Conservation (phyloP, 2,329 filamentous ascomycete species). For the Curvularia hawaiiensis region DNA sequence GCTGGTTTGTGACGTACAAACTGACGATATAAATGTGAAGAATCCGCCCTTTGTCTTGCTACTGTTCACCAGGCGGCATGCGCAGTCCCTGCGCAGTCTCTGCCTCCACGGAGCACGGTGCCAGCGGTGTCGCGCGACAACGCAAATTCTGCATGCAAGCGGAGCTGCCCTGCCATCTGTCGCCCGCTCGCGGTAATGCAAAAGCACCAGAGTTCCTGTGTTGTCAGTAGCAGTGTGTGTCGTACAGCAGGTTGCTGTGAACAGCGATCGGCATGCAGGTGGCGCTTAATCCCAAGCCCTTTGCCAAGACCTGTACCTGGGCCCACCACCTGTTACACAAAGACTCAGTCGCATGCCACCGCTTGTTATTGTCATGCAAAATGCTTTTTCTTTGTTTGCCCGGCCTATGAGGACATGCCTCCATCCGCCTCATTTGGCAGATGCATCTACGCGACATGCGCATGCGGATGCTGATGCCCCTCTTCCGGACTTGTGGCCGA, state of each 20-base stretch:
- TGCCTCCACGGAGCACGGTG: constrained; percentile 5
- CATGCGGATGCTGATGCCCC: background rate
- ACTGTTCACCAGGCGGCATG: constrained; percentile 3
- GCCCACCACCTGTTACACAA: constrained; percentile 1
- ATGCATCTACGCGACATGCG: constrained; percentile 2
- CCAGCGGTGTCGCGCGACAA: constrained; percentile 4
- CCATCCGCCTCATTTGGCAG: background rate
- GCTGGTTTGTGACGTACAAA: constrained; percentile 5
- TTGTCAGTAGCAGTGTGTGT: background rate
- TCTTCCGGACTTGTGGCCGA: constrained; percentile 8
- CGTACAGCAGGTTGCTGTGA: background rate
- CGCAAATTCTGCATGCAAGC: constrained; percentile 4
- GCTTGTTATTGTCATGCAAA: background rate
- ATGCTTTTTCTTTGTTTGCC: background rate
- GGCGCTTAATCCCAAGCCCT: background rate
- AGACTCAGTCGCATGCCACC: background rate
- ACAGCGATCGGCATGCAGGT: background rate
- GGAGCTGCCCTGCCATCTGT: constrained; percentile 11
- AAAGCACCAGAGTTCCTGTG: constrained; percentile 3
- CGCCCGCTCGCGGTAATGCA: constrained; percentile 8
- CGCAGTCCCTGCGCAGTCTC: constrained; percentile 4
- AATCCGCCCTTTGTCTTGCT: constrained; percentile 2
- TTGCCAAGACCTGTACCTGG: constrained; percentile 6
- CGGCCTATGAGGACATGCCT: constrained; percentile 1
- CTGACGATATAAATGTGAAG: constrained; percentile 3